These are phyloP conservation scores for Trapa bicornis DNA, from an alignment of 345 rosid genomes.

Conservation along the genomic window DNA sequence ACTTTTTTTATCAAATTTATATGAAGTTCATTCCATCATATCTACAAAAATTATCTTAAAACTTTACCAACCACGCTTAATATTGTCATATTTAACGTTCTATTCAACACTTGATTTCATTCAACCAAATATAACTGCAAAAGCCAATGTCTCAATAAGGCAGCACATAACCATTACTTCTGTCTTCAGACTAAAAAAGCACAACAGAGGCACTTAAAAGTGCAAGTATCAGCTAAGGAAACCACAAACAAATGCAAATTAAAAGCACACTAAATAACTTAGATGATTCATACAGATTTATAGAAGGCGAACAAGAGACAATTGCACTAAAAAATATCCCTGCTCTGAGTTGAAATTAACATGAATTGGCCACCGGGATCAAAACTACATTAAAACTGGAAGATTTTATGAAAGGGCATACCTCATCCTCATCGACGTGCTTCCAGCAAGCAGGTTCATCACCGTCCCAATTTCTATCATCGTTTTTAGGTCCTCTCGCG, in stretches of 20 bases:
- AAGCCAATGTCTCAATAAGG: neutral
- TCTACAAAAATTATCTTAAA: too few relatives aligned
- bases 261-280: neutral
- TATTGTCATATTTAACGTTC: too few relatives aligned
- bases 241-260: neutral
- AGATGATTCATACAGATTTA: neutral
- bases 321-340: neutral
- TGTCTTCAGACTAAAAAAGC: neutral
- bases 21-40: too few relatives aligned
- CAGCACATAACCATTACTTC: neutral
- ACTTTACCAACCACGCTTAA: too few relatives aligned
- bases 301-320: neutral
- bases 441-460: constrained; percentile 94
- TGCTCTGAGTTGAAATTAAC: neutral
- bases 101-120: too few relatives aligned
- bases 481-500: constrained; percentile 34
- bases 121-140: neutral
- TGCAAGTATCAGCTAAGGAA: neutral
- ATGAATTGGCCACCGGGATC: neutral
- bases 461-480: constrained; percentile 70
- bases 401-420: constrained; percentile 7
- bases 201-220: neutral
- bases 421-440: constrained; percentile 87
- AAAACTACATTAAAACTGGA: neutral
- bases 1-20: too few relatives aligned